Evolutionary conservation across 345 rosid species (phyloP), one percentile per base, ranked within the genome.

Genomic region (Nephelium lappaceum): DNA sequence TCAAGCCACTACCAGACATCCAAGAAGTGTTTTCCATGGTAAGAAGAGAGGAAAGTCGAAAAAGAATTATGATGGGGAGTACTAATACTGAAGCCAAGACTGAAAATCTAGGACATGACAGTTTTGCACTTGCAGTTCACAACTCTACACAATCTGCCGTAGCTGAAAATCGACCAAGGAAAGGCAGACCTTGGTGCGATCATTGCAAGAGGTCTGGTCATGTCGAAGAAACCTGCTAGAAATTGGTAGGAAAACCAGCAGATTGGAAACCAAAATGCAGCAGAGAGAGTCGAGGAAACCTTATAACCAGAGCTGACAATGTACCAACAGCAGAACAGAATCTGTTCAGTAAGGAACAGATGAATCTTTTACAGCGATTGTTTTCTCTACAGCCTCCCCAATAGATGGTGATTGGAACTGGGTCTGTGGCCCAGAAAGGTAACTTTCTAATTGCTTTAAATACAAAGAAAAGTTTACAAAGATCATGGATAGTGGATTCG

Each of bases 401-500:
- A n/a, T n/a, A n/a, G n/a, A n/a, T n/a, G n/a, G n/a, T n/a, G n/a
- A n/a, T n/a, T n/a, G n/a, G 38, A 8, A 8, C 36, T 7, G n/a
- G 5, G 63, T 72, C 24, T 14, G 0, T 15, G 6, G n/a, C 60
- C 10, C 61, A 15, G 0, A 25, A 61, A 45, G 51, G 39, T 64
- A 24, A 8, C 5, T 47, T 0, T 65, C 1, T 0, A 14, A 8
- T 9, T 53, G 18, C 45, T 18, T 38, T 49, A 1, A 21, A 4
- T 53, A 5, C 8, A 2, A 0, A 0, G 8, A 0, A 11, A 8
- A 9, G 27, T 7, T 7, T 43, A 5, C 0, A 4, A 21, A 18
- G 16, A 47, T 9, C 24, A 11, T 77, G 67, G 71, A 71, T 78
- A 11, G 5, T 78, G 25, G 38, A 78, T 14, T 61, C 41, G 8